Evolutionary conservation across 2,329 filamentous ascomycete genomes (phyloP), one percentile per base, ranked within the genome.

Genomic region (Fusarium sp.): DNA sequence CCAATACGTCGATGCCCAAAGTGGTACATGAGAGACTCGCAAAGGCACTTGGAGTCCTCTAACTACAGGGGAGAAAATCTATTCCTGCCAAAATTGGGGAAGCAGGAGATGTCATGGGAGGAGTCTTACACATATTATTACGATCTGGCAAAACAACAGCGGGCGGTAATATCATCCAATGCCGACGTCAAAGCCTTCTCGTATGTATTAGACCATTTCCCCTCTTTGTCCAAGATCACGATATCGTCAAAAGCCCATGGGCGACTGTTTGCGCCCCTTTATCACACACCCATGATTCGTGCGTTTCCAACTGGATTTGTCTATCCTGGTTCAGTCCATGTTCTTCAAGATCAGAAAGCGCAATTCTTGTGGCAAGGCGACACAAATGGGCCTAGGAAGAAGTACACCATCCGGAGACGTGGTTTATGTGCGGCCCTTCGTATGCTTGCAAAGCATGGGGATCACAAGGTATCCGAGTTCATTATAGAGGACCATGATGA

Each of bases 231-330:
- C 14, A 75, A 75, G 35, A 67, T 84, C 7, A 80, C 75, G 0
- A 66, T 83, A n/a, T 82, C 81, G 5, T 77, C 77, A 17, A 78
- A 77, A 7, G 70, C 78, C 0, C 81, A 83, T 63, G 79, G 79
- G 2, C 67, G 73, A 46, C 50, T 78, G 1, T 76, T 78, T 27
- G 56, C 65, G 2, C 80, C 80, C 1, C 43, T 77, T 0, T 82
- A 82, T 43, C 67, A 80, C 19, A 82, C 82, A 0, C 81, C 81
- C 2, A 80, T 79, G 69, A 79, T 81, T 30, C 79, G 80, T 7
- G 73, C 75, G 4, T 76, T 83, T 14, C 79, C 80, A 0, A 49
- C 55, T 4, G 77, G 78, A 4, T 82, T 83, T 44, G 76, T 77
- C 32, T 81, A 82, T 56, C 78, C 78, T 6, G 71, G 78, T 20